phyloP scores from a whole-genome alignment of 2,329 filamentous ascomycete species.

The Aspergillus texensis region DNA sequence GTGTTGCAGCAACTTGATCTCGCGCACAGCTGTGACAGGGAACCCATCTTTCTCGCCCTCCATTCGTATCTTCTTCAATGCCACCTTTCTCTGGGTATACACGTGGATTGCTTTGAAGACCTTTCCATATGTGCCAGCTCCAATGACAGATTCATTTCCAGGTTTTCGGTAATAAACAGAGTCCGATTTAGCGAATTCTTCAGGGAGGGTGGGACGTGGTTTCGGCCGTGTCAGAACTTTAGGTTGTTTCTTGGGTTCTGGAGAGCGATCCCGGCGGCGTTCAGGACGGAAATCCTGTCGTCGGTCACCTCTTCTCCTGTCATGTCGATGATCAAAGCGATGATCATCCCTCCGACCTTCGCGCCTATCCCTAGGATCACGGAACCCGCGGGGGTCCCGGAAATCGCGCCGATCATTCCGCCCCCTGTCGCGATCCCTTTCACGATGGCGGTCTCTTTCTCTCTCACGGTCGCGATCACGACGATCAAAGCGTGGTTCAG shows the following conservation, averaged over 20 bases:
- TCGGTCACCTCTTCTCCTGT: slow-evolving; percentile 41
- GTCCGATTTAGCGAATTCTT: slow-evolving; percentile 75
- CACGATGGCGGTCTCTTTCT: slow-evolving; percentile 39
- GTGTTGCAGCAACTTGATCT: slow-evolving; percentile 95
- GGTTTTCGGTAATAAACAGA: slow-evolving; percentile 95
- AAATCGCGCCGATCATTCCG: slow-evolving; percentile 39
- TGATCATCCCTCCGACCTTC: slow-evolving; percentile 42
- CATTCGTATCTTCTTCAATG: slow-evolving; percentile 98
- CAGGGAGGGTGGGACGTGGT: slow-evolving; percentile 67
- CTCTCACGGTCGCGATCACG: slow-evolving; percentile 44
- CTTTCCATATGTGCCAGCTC: slow-evolving; percentile 92
- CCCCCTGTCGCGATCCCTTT: slow-evolving; percentile 34
- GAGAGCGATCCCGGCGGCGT: slow-evolving; percentile 52
- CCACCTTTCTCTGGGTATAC: slow-evolving; percentile 76
- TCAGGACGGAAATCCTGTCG: slow-evolving; percentile 41
- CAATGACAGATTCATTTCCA: slow-evolving; percentile 95
- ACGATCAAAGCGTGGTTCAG: slow-evolving; percentile 46
- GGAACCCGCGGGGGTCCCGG: slow-evolving; percentile 31
- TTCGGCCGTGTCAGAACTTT: slow-evolving; percentile 72
- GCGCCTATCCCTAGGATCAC: slow-evolving; percentile 32
- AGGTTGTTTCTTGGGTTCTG: slow-evolving; percentile 57
- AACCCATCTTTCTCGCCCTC: slow-evolving; percentile 99
- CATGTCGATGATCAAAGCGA: slow-evolving; percentile 44
- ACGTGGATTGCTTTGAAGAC: slow-evolving; percentile 89
- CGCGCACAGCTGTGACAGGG: slow-evolving; percentile 91